A percentile compares a stretch with the other conserved stretches of the same genome.
Conservation (phyloP, 2,329 filamentous ascomycete species). For the Talaromyces verruculosus region DNA sequence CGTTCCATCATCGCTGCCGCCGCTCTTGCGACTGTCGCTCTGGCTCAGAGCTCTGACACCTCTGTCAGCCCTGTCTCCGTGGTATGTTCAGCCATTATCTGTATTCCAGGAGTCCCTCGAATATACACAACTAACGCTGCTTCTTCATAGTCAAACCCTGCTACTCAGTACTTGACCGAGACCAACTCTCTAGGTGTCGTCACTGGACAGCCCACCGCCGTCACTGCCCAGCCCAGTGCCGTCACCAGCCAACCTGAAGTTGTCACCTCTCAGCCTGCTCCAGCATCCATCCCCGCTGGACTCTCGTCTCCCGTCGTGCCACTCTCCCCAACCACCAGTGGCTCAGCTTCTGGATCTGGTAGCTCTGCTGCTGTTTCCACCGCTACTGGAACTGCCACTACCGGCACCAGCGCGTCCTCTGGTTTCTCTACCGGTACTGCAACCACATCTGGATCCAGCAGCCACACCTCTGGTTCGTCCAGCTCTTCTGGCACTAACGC, state of each 20-base stretch:
- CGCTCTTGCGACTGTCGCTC: conserved; percentile 46
- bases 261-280: conserved; percentile 38
- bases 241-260: conserved; percentile 36
- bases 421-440: conserved; percentile 15
- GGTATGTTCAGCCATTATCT: conserved; percentile 16
- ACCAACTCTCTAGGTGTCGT: conserved; percentile 53
- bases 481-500: conserved; percentile 21
- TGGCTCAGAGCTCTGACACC: conserved; percentile 33
- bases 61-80: conserved; percentile 10
- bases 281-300: conserved; percentile 46
- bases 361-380: conserved; percentile 25
- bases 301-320: conserved; percentile 31
- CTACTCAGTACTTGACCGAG: conserved; percentile 47
- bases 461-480: conserved; percentile 26
- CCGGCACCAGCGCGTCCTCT: not conserved
- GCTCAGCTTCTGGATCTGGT: conserved; percentile 22
- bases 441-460: conserved; percentile 22
- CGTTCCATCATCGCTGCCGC: conserved; percentile 46
- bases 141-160: conserved; percentile 41
- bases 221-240: conserved; percentile 35
- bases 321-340: conserved; percentile 24
- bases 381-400: conserved; percentile 19
- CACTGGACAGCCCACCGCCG: conserved; percentile 47
- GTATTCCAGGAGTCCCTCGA: not conserved
- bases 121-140: not conserved